Evolutionary conservation across 1,284 basidiomycete species (phyloP).

Genomic region (Abortiporus biennis): DNA sequence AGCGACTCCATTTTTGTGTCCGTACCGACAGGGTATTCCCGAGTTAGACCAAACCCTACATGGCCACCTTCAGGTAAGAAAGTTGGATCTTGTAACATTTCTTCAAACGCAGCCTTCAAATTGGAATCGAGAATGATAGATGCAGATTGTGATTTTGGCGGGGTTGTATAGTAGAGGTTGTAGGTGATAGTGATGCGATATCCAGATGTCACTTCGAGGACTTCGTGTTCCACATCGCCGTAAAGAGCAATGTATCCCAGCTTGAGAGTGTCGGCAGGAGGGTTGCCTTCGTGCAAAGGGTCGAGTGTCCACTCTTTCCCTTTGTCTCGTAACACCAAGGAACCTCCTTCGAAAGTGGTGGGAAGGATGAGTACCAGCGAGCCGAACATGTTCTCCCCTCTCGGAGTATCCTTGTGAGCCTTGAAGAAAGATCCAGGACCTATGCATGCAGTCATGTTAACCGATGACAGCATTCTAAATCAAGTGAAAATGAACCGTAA

Average conservation of each 20-base stretch:
- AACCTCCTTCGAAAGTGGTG: slow-evolving; percentile 29
- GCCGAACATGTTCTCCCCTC: slow-evolving; percentile 32
- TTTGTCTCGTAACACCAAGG: slow-evolving; percentile 18
- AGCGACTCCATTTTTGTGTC: background rate
- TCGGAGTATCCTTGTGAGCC: slow-evolving; percentile 29
- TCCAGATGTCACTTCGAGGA: slow-evolving; percentile 30
- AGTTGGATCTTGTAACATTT: slow-evolving; percentile 16
- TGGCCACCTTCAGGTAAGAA: slow-evolving; percentile 26
- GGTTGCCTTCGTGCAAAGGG: background rate
- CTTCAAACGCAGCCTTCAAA: slow-evolving; percentile 10
- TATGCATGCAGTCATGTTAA: slow-evolving; percentile 1
- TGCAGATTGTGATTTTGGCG: background rate
- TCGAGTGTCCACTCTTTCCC: slow-evolving; percentile 27
- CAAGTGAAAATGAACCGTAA: slow-evolving; percentile 19
- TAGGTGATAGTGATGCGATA: slow-evolving; percentile 35
- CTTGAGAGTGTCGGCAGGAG: background rate
- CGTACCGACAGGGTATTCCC: background rate
- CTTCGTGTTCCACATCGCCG: slow-evolving; percentile 38
- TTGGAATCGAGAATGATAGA: background rate
- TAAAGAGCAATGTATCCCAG: slow-evolving; percentile 30
- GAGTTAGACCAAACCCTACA: slow-evolving; percentile 15
- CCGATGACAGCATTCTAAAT: background rate
- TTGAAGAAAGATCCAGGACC: slow-evolving; percentile 31
- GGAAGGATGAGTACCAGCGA: slow-evolving; percentile 33
- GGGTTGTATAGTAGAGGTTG: slow-evolving; percentile 25